Evolutionary conservation across 2,329 filamentous ascomycete genomes (phyloP), one percentile per base, ranked within the genome.

Genomic region (Colletotrichum graminicola): DNA sequence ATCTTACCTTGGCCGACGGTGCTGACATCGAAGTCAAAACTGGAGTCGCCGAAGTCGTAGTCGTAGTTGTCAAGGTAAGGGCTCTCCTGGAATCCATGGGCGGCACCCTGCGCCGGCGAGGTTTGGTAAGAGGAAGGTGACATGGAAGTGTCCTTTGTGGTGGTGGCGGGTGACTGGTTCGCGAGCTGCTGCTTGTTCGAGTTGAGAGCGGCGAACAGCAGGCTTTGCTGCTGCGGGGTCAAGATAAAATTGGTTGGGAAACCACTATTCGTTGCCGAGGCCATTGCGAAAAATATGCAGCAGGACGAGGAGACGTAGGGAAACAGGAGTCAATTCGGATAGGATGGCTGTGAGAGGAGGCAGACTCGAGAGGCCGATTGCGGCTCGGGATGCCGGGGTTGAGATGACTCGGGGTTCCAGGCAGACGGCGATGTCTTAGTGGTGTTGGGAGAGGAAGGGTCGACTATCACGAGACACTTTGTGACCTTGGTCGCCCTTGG

Each of bases 51-150:
- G 69, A 94, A 90, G 57, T 93, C 91, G 74, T 93, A 91, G 75
- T 93, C 91, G 76, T 94, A 96, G 74, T 79, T 80, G 78, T 97
- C 94, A 69, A 97, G 86, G 77, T 91, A 95, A 0, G 95, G 94
- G 74, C 92, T 96, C 60, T 94, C 92, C 41, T 94, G 90, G 55
- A 90, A 88, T 74, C 84, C 87, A 56, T 89, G 79, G 34, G 81
- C 81, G 43, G 85, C 83, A 34, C 77, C 78, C 75, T 84, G 82
- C 57, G 79, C 75, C 21, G 87, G 85, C 14, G 87, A 88, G 64
- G 82, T 82, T 72, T 86, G 84, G 73, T 89, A 80, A 62, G 88
- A 81, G 65, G 79, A 78, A 62, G 88, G 82, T 70, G 88, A 84
- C 76, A 87, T 76, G 60, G 85, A 81, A 66, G 84, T 73, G 32